phyloP scores from a whole-genome alignment of 768 basidiomycete genomes.

The Podaxis sp. region DNA sequence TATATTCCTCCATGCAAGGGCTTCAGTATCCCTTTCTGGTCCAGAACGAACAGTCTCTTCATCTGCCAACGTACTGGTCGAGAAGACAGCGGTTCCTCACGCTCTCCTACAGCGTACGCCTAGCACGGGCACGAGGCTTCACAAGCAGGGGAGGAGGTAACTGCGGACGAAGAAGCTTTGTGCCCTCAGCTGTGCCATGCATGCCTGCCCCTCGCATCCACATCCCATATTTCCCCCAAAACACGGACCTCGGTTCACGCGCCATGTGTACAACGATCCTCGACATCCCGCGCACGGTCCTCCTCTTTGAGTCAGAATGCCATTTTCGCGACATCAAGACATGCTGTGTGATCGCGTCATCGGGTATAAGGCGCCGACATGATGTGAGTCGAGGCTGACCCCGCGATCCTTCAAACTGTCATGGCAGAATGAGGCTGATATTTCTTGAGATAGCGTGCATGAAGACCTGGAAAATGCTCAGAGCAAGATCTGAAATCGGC shows the following conservation, averaged over 20 bases:
- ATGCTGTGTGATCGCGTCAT: not conserved
- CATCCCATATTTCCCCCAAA: no score
- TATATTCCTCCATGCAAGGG: not conserved
- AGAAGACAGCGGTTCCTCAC: no score
- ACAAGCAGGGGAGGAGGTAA: no score
- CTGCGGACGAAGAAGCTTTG: no score
- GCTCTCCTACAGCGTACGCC: no score
- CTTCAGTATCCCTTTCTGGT: not conserved
- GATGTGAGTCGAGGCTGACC: not conserved
- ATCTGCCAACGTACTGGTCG: no score
- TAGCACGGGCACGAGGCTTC: no score
- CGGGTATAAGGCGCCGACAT: not conserved
- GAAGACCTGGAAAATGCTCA: not conserved
- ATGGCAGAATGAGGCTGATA: not conserved
- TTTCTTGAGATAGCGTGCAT: not conserved
- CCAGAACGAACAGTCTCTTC: not conserved
- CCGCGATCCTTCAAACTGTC: not conserved
- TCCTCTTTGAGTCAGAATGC: not conserved
- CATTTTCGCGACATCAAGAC: not conserved
- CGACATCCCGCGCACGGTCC: not conserved
- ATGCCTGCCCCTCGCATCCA: no score
- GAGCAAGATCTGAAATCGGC: not conserved
- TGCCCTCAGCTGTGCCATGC: no score
- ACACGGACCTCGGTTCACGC: no score
- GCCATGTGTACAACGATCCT: not conserved